Evolutionary conservation across 1,284 basidiomycete genomes (phyloP), one percentile per base, ranked within the genome.

Genomic region (Ganoderma leucocontextum): DNA sequence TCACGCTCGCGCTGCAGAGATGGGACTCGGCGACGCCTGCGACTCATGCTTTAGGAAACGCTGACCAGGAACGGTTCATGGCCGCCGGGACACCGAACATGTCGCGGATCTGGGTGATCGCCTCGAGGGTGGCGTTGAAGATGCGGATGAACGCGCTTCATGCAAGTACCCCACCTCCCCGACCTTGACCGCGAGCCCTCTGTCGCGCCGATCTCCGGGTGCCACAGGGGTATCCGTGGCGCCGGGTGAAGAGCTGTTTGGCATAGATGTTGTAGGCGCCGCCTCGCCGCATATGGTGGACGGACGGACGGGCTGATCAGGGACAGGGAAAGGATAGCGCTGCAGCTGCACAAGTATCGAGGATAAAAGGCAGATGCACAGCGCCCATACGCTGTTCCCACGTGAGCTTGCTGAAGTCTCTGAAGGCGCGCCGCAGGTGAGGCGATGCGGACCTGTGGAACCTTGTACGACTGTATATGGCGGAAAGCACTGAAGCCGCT

Each of bases 101-200:
- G 4, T 55, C 25, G 42, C 78, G n/a, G 75, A 13, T 73, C 59
- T 0, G 61, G 65, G 53, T 78, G 64, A 17, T 75, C 70, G 22
- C 69, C 6, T 66, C 64, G 29, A 71, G 60, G 5, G 66, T 77
- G 15, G 77, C 74, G 53, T 79, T 80, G 71, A 80, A 80, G 10
- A 80, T 62, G n/a, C 75, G 76, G 39, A 68, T 68, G 69, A 80
- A 80, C 25, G 52, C 71, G 4, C 79, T 42, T 74, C 69, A 2
- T 69, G 69, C 39, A 78, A 29, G 22, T 75, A 73, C 1, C 78
- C 78, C 2, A 80, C 76, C 63, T 80, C 78, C 9, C 79, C 79
- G 52, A 80, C 74, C 10, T 65, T 36, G 5, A 75, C 62, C 42
- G 73, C 73, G 17, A 64, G 63, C n/a, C 61, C 55, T 10, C 55